phyloP scores from a whole-genome alignment of 208 protist genomes.

The Strigomonas culicis region DNA sequence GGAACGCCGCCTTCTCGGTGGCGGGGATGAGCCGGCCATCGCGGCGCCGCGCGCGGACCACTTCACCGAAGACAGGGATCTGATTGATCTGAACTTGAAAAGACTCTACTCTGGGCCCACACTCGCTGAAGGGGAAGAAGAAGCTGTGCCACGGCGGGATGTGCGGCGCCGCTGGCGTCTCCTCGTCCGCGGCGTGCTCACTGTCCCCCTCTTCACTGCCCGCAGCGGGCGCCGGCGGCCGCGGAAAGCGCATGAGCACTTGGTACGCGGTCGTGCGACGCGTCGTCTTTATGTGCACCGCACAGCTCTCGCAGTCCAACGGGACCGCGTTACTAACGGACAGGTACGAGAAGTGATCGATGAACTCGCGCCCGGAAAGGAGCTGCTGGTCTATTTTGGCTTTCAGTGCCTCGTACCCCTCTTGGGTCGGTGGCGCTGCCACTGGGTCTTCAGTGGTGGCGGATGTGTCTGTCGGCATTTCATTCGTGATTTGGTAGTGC shows the following conservation, averaged over 20 bases:
- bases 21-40: slow-evolving; percentile 22
- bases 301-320: no score
- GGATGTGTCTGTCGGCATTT: not conserved
- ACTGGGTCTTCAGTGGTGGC: no score
- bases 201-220: not conserved
- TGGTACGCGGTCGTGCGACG: no score
- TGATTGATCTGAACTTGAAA: slow-evolving; percentile 33
- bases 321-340: no score
- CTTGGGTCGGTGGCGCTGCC: no score
- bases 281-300: no score
- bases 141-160: slow-evolving; percentile 28
- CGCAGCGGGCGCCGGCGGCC: not conserved
- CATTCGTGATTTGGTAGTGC: slow-evolving; percentile 8
- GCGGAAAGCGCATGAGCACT: no score
- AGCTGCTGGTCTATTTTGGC: no score
- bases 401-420: no score
- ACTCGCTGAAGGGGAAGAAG: slow-evolving; percentile 72
- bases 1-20: slow-evolving; percentile 14
- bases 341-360: no score
- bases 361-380: no score
- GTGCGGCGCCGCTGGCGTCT: not conserved
- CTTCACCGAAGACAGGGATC: slow-evolving; percentile 34
- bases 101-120: slow-evolving; percentile 28
- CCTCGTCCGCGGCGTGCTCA: not conserved
- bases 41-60: slow-evolving; percentile 19